Conservation (phyloP, 2,329 filamentous ascomycete genomes). For the Venturiaceae sp. region DNA sequence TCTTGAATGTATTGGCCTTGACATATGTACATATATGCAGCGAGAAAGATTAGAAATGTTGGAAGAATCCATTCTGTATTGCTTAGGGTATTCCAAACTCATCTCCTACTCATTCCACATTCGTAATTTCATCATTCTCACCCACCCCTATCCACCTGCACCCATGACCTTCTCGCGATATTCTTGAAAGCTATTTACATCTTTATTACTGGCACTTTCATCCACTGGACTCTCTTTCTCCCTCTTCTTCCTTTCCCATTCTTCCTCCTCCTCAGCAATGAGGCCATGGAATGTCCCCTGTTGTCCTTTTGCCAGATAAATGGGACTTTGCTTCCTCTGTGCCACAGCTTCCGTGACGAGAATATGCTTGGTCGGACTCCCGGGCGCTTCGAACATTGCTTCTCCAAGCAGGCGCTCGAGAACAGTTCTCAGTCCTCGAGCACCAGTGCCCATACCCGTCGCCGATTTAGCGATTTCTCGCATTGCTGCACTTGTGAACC, state of each 20-base stretch:
- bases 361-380: conserved; percentile 27
- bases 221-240: conserved; percentile 13
- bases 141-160: conserved; percentile 14
- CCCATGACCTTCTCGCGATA: conserved; percentile 32
- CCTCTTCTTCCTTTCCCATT: conserved; percentile 31
- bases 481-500: conserved; percentile 76
- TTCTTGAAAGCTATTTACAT: conserved; percentile 34
- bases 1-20: too few species aligned
- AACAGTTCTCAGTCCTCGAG: conserved; percentile 36
- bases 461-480: conserved; percentile 68
- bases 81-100: background rate
- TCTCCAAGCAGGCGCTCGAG: conserved; percentile 36
- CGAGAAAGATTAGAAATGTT: background rate
- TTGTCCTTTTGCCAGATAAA: conserved; percentile 34
- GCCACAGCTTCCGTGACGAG: conserved; percentile 36
- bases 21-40: too few species aligned
- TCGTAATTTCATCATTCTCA: background rate
- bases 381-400: conserved; percentile 38
- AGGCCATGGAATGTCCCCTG: conserved; percentile 13
- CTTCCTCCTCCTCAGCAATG: conserved; percentile 34
- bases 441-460: conserved; percentile 61
- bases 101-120: background rate
- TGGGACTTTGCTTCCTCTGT: conserved; percentile 27
- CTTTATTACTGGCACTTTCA: conserved; percentile 19
- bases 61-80: background rate